Evolutionary conservation across 441 rosid genomes (phyloP).

Genomic region (Mallotus japonicus): DNA sequence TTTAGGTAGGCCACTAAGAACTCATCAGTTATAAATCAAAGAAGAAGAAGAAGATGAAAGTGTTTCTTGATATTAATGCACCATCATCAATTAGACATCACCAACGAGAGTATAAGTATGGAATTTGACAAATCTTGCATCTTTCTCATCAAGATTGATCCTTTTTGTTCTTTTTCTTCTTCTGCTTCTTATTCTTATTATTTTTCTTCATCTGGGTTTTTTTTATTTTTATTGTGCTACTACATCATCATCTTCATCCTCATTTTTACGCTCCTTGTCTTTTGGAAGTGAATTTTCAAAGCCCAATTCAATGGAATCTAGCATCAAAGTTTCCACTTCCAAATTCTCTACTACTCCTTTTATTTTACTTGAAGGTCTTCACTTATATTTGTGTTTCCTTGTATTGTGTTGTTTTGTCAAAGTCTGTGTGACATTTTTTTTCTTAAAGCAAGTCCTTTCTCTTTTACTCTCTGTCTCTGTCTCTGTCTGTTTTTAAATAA

Average conservation of each 20-base stretch:
- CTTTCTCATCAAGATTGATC: constrained; percentile 2
- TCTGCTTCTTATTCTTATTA: constrained; percentile 16
- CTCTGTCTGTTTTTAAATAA: neutral
- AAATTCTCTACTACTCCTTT: constrained; percentile 8
- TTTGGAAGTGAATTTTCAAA: constrained; percentile 42
- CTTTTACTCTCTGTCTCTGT: constrained; percentile 4
- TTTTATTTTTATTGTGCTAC: constrained; percentile 1
- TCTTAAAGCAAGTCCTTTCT: constrained; percentile 21
- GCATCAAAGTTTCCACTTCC: constrained; percentile 4
- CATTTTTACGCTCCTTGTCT: constrained; percentile 15
- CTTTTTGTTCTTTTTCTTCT: constrained; percentile 14
- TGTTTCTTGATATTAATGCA: neutral
- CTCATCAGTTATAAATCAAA: neutral
- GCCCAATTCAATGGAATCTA: constrained; percentile 29
- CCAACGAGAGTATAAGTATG: constrained; percentile 30
- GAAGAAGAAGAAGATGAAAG: neutral
- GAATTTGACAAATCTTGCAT: constrained; percentile 47
- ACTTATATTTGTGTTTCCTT: neutral
- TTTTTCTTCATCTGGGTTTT: constrained; percentile 21
- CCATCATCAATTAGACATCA: constrained; percentile 9
- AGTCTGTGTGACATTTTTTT: constrained; percentile 19
- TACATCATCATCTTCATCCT: neutral
- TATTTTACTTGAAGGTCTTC: constrained; percentile 6
- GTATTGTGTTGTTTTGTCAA: neutral
- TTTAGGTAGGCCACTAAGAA: neutral